Percentiles rank a stretch among this genome's conserved stretches.
These are phyloP conservation scores for Pseudoneurospora amorphoporcata DNA, from an alignment of 495 filamentous ascomycete species.

Conservation along the genomic window DNA sequence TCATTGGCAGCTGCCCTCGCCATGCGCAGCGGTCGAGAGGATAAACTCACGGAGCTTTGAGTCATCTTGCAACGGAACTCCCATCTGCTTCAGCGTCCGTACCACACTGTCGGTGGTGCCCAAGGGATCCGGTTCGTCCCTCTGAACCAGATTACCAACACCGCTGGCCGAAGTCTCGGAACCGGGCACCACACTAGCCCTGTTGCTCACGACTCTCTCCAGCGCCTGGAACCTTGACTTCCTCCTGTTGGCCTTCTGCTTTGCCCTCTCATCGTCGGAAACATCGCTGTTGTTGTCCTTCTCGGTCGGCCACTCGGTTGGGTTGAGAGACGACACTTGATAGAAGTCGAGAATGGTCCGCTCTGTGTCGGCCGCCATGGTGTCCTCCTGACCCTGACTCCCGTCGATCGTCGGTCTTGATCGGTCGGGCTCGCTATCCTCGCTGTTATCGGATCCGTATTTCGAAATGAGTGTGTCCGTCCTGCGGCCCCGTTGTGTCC, in stretches of 20 bases:
- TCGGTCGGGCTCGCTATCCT: background rate
- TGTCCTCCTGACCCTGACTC: background rate
- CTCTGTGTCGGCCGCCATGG: conserved; percentile 42
- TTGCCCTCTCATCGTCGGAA: conserved; percentile 51
- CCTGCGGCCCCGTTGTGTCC: background rate
- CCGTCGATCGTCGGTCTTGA: background rate
- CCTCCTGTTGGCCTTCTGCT: conserved; percentile 45
- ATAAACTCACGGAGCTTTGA: conserved; percentile 53
- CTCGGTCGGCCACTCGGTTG: conserved; percentile 76
- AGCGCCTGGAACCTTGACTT: conserved; percentile 78
- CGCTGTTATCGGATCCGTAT: background rate
- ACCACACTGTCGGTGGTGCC: conserved; percentile 78
- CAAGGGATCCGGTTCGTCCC: conserved; percentile 85
- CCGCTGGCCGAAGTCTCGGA: conserved; percentile 56
- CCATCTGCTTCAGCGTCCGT: conserved; percentile 59
- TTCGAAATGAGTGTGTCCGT: background rate
- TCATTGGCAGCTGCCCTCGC: background rate
- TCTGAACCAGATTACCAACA: conserved; percentile 66
- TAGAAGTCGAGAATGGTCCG: conserved; percentile 79
- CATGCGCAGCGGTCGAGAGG: background rate
- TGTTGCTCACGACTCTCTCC: conserved; percentile 58
- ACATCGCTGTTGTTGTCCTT: conserved; percentile 59
- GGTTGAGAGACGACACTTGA: conserved; percentile 69
- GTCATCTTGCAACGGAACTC: conserved; percentile 80
- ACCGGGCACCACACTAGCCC: conserved; percentile 54